Conservation (phyloP, 1,284 basidiomycete genomes). For the Fomes fomentarius region DNA sequence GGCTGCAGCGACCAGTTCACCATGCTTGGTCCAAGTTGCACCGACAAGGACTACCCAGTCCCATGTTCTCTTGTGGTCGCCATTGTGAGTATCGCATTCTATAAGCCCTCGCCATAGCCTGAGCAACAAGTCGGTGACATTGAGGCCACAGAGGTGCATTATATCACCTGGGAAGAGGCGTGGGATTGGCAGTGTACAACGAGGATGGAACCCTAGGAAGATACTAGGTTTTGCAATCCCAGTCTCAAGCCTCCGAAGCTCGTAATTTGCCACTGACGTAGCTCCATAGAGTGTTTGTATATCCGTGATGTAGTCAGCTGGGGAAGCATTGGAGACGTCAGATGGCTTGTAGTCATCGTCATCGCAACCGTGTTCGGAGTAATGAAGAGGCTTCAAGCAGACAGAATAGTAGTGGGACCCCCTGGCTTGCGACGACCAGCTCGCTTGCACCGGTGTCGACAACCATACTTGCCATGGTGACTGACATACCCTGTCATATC, state of each 20-base stretch:
- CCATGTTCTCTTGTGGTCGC: neutral
- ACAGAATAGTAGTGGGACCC: neutral
- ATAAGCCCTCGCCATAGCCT: neutral
- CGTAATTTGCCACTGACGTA: conserved; percentile 9
- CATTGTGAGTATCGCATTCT: neutral
- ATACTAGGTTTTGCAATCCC: conserved; percentile 29
- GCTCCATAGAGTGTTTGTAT: conserved; percentile 6
- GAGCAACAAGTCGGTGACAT: neutral
- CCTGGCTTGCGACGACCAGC: conserved; percentile 36
- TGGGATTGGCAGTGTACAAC: conserved; percentile 21
- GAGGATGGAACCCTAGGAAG: conserved; percentile 16
- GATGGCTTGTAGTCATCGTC: conserved; percentile 11
- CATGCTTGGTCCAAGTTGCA: neutral
- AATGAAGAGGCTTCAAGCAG: neutral
- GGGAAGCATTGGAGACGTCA: neutral
- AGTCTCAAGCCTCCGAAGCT: conserved; percentile 16
- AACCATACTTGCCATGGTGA: conserved; percentile 37
- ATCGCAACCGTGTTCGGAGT: neutral
- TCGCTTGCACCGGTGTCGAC: conserved; percentile 35
- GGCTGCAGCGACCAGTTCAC: neutral
- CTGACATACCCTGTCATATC: conserved; percentile 39
- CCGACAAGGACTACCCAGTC: neutral
- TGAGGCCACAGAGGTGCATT: neutral
- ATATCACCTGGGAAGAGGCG: conserved; percentile 20
- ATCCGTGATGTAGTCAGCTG: neutral